Evolutionary conservation across 1,284 basidiomycete genomes (phyloP).

Genomic region (Microbotryomycetes sp.): DNA sequence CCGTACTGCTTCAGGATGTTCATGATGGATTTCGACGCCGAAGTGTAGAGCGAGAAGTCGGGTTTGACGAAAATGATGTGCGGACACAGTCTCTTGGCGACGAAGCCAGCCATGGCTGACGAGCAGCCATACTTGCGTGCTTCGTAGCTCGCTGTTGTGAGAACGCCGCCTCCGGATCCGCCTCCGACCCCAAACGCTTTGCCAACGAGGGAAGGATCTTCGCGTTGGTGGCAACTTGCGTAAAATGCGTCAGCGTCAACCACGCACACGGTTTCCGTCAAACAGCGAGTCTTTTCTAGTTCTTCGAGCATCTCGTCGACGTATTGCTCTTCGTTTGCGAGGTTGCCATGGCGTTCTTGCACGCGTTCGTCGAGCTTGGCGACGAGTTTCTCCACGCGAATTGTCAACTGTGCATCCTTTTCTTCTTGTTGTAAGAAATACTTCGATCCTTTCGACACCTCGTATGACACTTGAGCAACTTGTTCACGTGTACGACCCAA

Average conservation of each 20-base stretch:
- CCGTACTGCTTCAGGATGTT: conserved; percentile 34
- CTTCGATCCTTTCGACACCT: conserved; percentile 34
- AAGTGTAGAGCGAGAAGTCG: conserved; percentile 41
- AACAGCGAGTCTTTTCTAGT: conserved; percentile 67
- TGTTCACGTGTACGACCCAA: conserved; percentile 11
- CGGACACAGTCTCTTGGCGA: conserved; percentile 89
- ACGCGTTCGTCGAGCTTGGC: conserved; percentile 1
- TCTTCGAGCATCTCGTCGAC: conserved; percentile 60
- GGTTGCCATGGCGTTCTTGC: conserved; percentile 2
- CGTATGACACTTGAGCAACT: conserved; percentile 30
- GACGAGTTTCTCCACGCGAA: conserved; percentile 10
- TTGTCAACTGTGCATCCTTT: conserved; percentile 69
- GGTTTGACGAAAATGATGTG: conserved; percentile 66
- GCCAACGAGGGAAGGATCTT: conserved; percentile 48
- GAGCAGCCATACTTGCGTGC: conserved; percentile 68
- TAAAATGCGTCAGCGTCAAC: conserved; percentile 70
- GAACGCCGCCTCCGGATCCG: conserved; percentile 51
- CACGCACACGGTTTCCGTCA: conserved; percentile 76
- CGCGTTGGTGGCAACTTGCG: conserved; percentile 58
- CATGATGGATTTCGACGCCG: conserved; percentile 41
- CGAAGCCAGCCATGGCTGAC: conserved; percentile 56
- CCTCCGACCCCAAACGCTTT: conserved; percentile 76
- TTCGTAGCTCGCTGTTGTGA: conserved; percentile 84
- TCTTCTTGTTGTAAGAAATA: conserved; percentile 64
- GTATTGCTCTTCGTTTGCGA: conserved; percentile 41